Evolutionary conservation across 345 rosid genomes (phyloP).

Genomic region (Brassica carinata): DNA sequence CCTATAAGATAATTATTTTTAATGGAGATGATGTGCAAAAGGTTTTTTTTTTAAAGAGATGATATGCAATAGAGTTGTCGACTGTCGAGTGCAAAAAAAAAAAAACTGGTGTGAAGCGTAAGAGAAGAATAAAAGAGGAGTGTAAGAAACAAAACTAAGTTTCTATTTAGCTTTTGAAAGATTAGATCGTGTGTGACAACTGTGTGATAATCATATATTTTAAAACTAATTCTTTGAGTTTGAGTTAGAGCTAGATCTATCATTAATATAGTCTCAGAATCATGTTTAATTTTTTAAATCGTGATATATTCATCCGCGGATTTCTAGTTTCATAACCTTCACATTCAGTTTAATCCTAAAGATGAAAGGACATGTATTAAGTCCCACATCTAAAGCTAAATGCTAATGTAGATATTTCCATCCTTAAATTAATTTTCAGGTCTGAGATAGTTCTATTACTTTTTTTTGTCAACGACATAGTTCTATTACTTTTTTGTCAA

Average conservation of each 20-base stretch:
- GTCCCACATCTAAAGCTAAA: background rate
- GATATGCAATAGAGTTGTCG: background rate
- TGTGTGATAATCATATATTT: background rate
- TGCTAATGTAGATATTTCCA: background rate
- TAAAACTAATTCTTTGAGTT: background rate
- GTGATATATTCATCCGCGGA: background rate
- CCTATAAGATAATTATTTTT: background rate
- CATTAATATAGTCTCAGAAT: background rate
- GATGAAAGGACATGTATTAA: background rate
- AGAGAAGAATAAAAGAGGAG: background rate
- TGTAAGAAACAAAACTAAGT: background rate
- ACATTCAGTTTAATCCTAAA: background rate
- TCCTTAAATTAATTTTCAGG: background rate
- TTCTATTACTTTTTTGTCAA: background rate
- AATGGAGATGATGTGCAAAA: background rate
- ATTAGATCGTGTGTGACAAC: too few relatives aligned
- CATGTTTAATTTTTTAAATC: background rate
- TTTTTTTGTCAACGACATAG: background rate
- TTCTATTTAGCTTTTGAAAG: background rate
- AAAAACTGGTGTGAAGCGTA: background rate
- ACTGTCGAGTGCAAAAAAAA: background rate
- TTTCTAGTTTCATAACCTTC: background rate
- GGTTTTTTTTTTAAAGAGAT: background rate
- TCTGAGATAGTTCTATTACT: background rate
- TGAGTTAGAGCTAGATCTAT: background rate